Conservation (phyloP, 805 yeast genomes). For the Blastobotrys robertii region DNA sequence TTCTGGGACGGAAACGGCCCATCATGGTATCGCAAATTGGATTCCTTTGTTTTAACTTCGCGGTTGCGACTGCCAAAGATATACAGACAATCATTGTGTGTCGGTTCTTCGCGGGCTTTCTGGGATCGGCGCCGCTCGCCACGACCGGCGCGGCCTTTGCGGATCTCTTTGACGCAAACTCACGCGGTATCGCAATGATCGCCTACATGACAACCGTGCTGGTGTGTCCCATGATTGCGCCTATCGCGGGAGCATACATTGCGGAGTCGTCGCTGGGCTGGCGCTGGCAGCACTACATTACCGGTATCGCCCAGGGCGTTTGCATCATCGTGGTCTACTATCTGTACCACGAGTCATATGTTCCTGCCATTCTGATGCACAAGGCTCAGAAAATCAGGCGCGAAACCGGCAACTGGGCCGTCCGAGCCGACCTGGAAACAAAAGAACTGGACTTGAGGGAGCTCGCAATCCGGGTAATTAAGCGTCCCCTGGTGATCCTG, state of each 20-base stretch:
- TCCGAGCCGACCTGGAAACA: constrained; percentile 65
- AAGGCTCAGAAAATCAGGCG: constrained; percentile 55
- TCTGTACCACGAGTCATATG: constrained; percentile 56
- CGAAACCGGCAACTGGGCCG: constrained; percentile 70
- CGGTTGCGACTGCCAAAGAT: constrained; percentile 60
- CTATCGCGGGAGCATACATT: constrained; percentile 57
- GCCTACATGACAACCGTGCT: constrained; percentile 61
- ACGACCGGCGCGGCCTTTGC: constrained; percentile 76
- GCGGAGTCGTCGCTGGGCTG: constrained; percentile 54
- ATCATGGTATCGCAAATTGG: constrained; percentile 43
- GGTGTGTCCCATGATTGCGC: constrained; percentile 63
- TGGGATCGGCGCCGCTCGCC: constrained; percentile 74
- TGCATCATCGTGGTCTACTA: constrained; percentile 31
- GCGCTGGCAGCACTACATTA: constrained; percentile 72
- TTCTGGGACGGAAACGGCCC: constrained; percentile 59
- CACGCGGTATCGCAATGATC: constrained; percentile 63
- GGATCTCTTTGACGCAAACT: constrained; percentile 53
- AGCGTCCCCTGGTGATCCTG: constrained; percentile 61
- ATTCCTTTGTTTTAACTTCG: constrained; percentile 49
- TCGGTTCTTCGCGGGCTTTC: constrained; percentile 65
- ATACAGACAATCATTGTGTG: constrained; percentile 63
- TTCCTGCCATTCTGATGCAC: constrained; percentile 49
- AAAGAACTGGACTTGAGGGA: constrained; percentile 44
- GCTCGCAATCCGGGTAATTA: constrained; percentile 47
- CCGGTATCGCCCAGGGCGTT: constrained; percentile 48